phyloP scores from a whole-genome alignment of 306 rosid species.

The Trifolium fragiferum region DNA sequence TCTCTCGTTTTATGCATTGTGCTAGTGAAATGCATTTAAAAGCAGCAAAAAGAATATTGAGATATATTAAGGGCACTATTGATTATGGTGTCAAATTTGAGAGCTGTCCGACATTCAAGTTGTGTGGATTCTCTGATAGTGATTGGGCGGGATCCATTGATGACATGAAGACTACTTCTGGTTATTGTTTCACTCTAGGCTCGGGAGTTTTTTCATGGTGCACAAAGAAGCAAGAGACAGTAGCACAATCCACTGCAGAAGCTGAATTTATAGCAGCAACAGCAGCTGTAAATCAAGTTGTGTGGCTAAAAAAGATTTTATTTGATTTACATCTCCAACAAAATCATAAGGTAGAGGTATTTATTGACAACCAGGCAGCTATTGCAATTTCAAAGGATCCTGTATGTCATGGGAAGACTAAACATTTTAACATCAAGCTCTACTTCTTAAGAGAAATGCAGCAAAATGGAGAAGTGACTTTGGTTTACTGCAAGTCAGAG shows the following conservation, averaged over 20 bases:
- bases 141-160: conserved; percentile 2
- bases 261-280: too few species aligned
- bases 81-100: conserved; percentile 21
- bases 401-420: too few species aligned
- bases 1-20: background rate
- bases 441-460: background rate
- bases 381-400: too few species aligned
- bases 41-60: background rate
- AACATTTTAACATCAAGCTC: too few species aligned
- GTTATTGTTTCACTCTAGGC: too few species aligned
- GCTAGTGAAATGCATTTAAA: background rate
- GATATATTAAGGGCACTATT: background rate
- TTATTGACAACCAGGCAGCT: background rate
- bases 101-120: background rate
- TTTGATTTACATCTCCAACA: background rate
- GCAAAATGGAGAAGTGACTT: background rate
- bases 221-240: background rate
- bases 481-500: background rate
- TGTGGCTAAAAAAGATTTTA: background rate
- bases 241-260: background rate
- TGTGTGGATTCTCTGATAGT: conserved; percentile 1
- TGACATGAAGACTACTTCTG: background rate
- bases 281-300: background rate
- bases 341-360: too few species aligned
- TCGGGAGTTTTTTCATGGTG: too few species aligned